Percentiles rank a stretch among this genome's conserved stretches.
Conservation (phyloP, 768 basidiomycete genomes). For the Termitomyces sp. region DNA sequence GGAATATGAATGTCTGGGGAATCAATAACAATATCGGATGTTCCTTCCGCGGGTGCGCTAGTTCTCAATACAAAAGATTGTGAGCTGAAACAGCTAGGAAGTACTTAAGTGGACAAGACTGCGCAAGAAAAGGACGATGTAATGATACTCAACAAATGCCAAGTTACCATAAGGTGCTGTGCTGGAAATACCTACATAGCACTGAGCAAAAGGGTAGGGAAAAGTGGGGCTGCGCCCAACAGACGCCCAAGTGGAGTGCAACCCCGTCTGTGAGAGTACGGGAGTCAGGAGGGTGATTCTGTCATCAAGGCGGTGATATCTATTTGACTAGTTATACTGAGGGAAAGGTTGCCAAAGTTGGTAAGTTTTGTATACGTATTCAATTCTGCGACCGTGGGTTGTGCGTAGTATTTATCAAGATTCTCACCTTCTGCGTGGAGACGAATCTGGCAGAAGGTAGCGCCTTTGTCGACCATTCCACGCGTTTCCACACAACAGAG, state of each 20-base stretch:
- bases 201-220: neutral
- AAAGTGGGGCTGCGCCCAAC: neutral
- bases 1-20: no score
- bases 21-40: neutral
- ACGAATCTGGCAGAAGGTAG: neutral
- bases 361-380: neutral
- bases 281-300: neutral
- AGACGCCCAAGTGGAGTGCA: neutral
- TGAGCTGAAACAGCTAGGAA: neutral
- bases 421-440: neutral
- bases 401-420: neutral
- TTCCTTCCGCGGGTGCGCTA: neutral
- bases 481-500: neutral
- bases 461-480: neutral
- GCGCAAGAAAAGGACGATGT: neutral
- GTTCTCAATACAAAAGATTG: neutral
- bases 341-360: neutral
- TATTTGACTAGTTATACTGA: neutral
- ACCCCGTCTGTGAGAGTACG: neutral
- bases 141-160: neutral
- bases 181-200: neutral
- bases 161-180: neutral
- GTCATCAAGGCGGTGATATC: neutral
- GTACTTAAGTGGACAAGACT: no score
- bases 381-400: neutral